phyloP scores from a whole-genome alignment of 305 asterid species.

The Rubia peregrina region DNA sequence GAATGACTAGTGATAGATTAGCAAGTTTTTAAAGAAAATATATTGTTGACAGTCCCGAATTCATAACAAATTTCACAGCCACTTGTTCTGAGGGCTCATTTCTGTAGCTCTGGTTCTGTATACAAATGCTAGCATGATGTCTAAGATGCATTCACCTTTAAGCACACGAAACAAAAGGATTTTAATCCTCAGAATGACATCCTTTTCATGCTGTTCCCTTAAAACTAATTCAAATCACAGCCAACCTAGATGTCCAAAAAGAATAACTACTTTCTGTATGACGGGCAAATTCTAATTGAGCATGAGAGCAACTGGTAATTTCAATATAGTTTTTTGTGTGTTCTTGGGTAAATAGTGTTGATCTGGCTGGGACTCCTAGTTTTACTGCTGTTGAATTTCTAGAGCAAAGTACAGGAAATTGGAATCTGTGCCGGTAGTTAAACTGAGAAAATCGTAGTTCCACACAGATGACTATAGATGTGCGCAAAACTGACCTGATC shows the following conservation, averaged over 20 bases:
- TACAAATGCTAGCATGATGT: not conserved
- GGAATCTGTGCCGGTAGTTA: not conserved
- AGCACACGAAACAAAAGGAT: not conserved
- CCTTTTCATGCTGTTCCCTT: not conserved
- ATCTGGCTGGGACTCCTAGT: not conserved
- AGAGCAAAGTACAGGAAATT: not conserved
- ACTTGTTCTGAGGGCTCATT: not conserved
- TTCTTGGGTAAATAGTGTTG: not conserved
- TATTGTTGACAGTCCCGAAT: not conserved
- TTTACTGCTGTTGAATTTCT: not conserved
- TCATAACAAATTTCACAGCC: not conserved
- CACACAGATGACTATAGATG: not conserved
- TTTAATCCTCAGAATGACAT: conserved; percentile 1
- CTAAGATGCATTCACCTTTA: not conserved
- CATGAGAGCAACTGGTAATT: not conserved
- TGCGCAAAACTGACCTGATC: not conserved
- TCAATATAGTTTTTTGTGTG: not conserved
- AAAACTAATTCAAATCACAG: not conserved
- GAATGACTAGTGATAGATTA: not conserved
- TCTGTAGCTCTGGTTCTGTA: not conserved
- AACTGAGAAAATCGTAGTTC: not conserved
- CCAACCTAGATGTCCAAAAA: not conserved
- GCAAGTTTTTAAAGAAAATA: not conserved
- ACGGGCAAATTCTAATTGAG: not conserved
- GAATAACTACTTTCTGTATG: not conserved